Evolutionary conservation across 2,329 filamentous ascomycete species (phyloP).

Genomic region (Aquanectria penicillioides): DNA sequence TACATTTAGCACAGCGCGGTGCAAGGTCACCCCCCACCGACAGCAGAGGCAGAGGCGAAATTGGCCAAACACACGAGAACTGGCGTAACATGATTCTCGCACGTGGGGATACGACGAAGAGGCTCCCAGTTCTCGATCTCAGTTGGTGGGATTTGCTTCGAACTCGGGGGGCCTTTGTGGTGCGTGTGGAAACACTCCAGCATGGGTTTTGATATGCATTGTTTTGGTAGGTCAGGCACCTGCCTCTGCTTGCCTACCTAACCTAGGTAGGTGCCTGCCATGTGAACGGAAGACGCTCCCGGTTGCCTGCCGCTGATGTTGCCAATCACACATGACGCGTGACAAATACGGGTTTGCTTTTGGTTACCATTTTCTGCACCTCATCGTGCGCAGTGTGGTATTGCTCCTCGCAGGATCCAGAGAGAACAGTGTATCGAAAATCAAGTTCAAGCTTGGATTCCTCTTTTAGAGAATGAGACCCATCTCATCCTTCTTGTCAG

Average conservation of each 20-base stretch:
- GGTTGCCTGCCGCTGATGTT: too few species aligned
- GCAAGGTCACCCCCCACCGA: too few species aligned
- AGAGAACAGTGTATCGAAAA: too few species aligned
- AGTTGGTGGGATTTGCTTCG: neutral
- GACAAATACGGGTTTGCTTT: neutral
- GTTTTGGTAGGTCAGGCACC: neutral
- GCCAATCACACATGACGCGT: neutral
- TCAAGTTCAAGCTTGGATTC: too few species aligned
- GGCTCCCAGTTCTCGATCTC: neutral
- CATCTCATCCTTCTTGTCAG: too few species aligned
- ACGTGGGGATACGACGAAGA: constrained; percentile 10
- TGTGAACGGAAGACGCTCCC: too few species aligned
- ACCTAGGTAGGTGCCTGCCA: too few species aligned
- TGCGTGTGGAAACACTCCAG: neutral
- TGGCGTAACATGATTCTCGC: constrained; percentile 1
- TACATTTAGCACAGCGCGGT: too few species aligned
- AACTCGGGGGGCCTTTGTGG: neutral
- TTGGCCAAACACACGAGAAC: constrained; percentile 3
- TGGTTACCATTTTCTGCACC: neutral
- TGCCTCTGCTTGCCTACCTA: too few species aligned
- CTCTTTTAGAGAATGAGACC: too few species aligned
- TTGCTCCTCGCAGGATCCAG: too few species aligned
- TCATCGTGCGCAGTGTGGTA: too few species aligned
- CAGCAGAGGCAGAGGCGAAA: neutral
- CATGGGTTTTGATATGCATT: neutral